Evolutionary conservation across 257 asterid species (phyloP).

Genomic region (Solanum pennellii): DNA sequence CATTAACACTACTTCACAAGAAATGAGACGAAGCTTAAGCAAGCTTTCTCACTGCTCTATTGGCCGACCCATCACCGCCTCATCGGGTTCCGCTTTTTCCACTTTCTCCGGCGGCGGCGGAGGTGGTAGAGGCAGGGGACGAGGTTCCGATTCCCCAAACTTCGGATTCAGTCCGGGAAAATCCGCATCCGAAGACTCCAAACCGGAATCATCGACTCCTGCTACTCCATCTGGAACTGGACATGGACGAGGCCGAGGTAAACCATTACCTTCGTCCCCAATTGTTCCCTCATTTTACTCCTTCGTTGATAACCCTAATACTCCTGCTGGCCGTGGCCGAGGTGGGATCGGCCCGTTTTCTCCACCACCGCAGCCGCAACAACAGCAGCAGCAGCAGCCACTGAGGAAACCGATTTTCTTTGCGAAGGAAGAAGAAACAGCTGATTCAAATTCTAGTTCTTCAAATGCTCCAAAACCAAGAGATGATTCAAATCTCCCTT

Average conservation of each 20-base stretch:
- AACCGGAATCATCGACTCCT: conserved; percentile 3
- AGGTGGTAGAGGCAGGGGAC: conserved; percentile 39
- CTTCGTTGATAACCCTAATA: conserved; percentile 11
- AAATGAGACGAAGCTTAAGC: conserved; percentile 57
- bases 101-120: conserved; percentile 31
- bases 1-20: background rate
- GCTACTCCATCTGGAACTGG: conserved; percentile 26
- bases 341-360: conserved; percentile 16
- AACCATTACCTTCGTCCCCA: conserved; percentile 29
- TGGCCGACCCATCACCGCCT: conserved; percentile 13
- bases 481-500: conserved; percentile 10
- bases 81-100: conserved; percentile 30
- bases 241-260: conserved; percentile 61
- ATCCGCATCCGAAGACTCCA: conserved; percentile 14
- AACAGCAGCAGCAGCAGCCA: conserved; percentile 4
- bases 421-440: conserved; percentile 11
- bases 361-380: conserved; percentile 9
- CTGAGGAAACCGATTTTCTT: conserved; percentile 11
- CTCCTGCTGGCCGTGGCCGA: conserved; percentile 37
- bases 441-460: background rate
- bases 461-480: background rate
- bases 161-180: conserved; percentile 10
- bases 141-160: conserved; percentile 13
- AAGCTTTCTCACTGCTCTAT: conserved; percentile 35
- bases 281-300: conserved; percentile 29